These are phyloP conservation scores for Pyrenophora tritici-repentis DNA, from an alignment of 2,329 filamentous ascomycete genomes.

Conservation along the genomic window DNA sequence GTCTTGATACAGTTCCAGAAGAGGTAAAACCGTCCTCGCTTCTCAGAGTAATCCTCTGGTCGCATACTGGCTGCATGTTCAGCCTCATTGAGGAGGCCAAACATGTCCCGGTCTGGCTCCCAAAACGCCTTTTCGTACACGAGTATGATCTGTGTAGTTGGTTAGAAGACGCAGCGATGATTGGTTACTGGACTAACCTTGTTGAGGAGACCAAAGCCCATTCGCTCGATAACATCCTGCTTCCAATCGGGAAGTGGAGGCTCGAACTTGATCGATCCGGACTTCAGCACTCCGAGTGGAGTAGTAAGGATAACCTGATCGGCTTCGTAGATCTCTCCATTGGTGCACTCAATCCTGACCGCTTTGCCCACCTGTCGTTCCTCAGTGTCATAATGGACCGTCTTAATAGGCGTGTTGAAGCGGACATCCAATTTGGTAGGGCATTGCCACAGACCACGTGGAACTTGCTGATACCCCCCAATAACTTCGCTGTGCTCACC, in stretches of 20 bases:
- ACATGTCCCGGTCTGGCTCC: conserved; percentile 88
- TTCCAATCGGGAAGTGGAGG: conserved; percentile 91
- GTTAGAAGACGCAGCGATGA: conserved; percentile 11
- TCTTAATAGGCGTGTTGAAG: conserved; percentile 72
- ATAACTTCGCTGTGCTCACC: conserved; percentile 91
- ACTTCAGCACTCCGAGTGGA: conserved; percentile 88
- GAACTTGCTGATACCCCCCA: conserved; percentile 91
- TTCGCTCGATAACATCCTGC: conserved; percentile 73
- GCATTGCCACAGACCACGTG: conserved; percentile 79
- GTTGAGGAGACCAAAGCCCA: conserved; percentile 93
- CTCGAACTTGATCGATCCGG: conserved; percentile 80
- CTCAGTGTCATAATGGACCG: conserved; percentile 64
- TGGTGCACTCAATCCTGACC: conserved; percentile 65
- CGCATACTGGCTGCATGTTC: conserved; percentile 70
- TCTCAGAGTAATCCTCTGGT: conserved; percentile 77
- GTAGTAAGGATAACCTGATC: conserved; percentile 90
- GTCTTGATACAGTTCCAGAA: conserved; percentile 97
- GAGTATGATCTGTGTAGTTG: conserved; percentile 65
- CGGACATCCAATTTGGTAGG: conserved; percentile 78
- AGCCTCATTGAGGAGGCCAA: conserved; percentile 83
- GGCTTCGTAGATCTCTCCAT: conserved; percentile 78
- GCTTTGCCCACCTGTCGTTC: conserved; percentile 27
- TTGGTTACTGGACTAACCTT: conserved; percentile 60
- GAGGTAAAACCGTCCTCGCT: conserved; percentile 91
- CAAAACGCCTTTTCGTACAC: conserved; percentile 91